Evolutionary conservation across 1,284 basidiomycete genomes (phyloP).

Genomic region (Ceratobasidium sp.): DNA sequence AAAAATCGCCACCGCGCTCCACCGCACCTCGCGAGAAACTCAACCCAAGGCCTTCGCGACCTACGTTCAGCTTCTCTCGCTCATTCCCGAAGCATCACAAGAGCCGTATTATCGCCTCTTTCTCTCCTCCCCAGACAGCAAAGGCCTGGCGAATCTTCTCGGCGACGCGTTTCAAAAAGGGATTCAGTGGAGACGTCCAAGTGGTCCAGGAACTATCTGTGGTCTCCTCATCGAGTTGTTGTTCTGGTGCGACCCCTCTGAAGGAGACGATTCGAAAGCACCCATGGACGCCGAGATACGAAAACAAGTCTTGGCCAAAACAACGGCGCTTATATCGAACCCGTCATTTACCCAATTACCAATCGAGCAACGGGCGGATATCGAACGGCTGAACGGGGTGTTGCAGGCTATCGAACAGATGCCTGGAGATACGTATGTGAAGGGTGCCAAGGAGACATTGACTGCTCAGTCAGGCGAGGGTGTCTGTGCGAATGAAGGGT

Average conservation of each 20-base stretch:
- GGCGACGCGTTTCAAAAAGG: slow-evolving; percentile 7
- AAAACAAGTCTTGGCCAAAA: slow-evolving; percentile 1
- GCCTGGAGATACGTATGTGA: slow-evolving; percentile 7
- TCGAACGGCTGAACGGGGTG: slow-evolving; percentile 19
- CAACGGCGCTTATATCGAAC: background rate
- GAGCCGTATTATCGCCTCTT: slow-evolving; percentile 24
- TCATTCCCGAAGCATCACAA: background rate
- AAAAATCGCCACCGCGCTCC: slow-evolving; percentile 8
- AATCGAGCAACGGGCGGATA: background rate
- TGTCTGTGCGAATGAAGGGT: slow-evolving; percentile 11
- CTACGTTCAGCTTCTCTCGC: slow-evolving; percentile 20
- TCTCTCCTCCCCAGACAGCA: background rate
- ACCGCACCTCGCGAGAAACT: background rate
- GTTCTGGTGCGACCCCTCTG: slow-evolving; percentile 17
- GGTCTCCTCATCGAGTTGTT: slow-evolving; percentile 15
- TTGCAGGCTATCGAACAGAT: slow-evolving; percentile 8
- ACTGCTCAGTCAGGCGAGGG: background rate
- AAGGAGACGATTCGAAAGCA: slow-evolving; percentile 24
- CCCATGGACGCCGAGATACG: slow-evolving; percentile 13
- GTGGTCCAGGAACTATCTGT: slow-evolving; percentile 25
- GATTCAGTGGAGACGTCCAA: slow-evolving; percentile 20
- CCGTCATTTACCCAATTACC: background rate
- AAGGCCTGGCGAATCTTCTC: slow-evolving; percentile 12
- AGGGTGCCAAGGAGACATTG: background rate
- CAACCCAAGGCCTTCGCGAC: slow-evolving; percentile 30